These are phyloP conservation scores for Helianthus tuberosus DNA, from an alignment of 129 eudicot genomes.

Conservation along the genomic window DNA sequence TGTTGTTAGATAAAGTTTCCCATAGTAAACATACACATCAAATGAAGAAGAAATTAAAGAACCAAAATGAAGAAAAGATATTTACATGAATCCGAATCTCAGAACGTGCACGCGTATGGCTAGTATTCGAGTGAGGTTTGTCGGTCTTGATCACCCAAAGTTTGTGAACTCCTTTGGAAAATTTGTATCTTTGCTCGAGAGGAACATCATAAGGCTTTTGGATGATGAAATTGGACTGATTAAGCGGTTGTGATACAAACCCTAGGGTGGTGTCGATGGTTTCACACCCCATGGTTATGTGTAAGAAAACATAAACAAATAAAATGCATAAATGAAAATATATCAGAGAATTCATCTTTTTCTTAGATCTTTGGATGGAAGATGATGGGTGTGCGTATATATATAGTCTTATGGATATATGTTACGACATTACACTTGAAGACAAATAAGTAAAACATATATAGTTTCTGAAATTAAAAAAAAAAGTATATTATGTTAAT, in stretches of 20 bases:
- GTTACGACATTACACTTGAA: not conserved
- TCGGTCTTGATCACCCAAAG: conserved; percentile 53
- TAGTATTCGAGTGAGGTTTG: conserved; percentile 38
- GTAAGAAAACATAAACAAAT: conserved; percentile 8
- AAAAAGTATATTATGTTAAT: too few species aligned
- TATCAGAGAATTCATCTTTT: conserved; percentile 1
- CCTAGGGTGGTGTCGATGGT: conserved; percentile 39
- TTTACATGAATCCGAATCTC: conserved; percentile 44
- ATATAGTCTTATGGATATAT: not conserved
- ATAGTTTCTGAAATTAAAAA: too few species aligned
- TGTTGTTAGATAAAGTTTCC: too few species aligned
- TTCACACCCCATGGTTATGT: conserved; percentile 17
- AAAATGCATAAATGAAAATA: not conserved
- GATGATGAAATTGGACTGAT: conserved; percentile 34
- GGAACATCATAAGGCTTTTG: conserved; percentile 47
- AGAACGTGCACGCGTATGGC: conserved; percentile 41
- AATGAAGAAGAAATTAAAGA: not conserved
- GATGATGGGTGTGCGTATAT: not conserved
- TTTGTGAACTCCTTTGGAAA: conserved; percentile 42
- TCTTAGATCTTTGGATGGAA: not conserved
- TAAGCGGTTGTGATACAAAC: conserved; percentile 36
- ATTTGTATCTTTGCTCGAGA: conserved; percentile 37
- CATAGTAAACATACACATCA: too few species aligned
- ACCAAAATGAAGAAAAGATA: not conserved
- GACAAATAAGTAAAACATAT: not conserved